These are phyloP conservation scores for Agaricus subrufescens DNA, from an alignment of 768 basidiomycete genomes.

Conservation along the genomic window DNA sequence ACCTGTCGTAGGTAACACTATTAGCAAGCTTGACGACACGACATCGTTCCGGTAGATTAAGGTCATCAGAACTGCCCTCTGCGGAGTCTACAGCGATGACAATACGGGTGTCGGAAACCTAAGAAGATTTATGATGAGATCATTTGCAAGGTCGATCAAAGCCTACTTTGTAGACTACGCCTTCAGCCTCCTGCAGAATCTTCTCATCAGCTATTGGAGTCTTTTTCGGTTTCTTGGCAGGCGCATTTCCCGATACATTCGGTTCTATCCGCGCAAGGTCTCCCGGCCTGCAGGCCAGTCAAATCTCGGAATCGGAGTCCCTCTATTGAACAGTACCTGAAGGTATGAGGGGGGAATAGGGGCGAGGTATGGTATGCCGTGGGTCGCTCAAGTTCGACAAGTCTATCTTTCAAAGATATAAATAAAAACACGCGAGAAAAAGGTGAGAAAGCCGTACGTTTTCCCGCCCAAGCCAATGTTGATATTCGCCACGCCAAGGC, in stretches of 20 bases:
- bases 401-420: conserved; percentile 40
- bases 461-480: conserved; percentile 89
- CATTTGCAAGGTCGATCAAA: background rate
- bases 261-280: conserved; percentile 87
- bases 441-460: conserved; percentile 49
- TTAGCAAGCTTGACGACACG: conserved; percentile 87
- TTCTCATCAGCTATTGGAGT: conserved; percentile 31
- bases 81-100: conserved; percentile 72
- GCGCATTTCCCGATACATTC: conserved; percentile 39
- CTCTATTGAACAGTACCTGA: conserved; percentile 51
- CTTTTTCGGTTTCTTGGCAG: conserved; percentile 43
- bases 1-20: conserved; percentile 88
- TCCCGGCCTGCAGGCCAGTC: conserved; percentile 54
- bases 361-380: conserved; percentile 69
- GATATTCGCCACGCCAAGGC: conserved; percentile 66
- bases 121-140: background rate
- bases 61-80: conserved; percentile 54
- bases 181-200: conserved; percentile 47
- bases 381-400: conserved; percentile 84
- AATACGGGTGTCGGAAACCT: conserved; percentile 81
- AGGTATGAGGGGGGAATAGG: conserved; percentile 80
- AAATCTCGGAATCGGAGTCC: conserved; percentile 10
- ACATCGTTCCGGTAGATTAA: conserved; percentile 83
- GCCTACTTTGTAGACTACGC: conserved; percentile 81
- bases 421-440: conserved; percentile 10